Evolutionary conservation across 1,284 basidiomycete species (phyloP), one percentile per base, ranked within the genome.

Genomic region (Austropuccinia psidii): DNA sequence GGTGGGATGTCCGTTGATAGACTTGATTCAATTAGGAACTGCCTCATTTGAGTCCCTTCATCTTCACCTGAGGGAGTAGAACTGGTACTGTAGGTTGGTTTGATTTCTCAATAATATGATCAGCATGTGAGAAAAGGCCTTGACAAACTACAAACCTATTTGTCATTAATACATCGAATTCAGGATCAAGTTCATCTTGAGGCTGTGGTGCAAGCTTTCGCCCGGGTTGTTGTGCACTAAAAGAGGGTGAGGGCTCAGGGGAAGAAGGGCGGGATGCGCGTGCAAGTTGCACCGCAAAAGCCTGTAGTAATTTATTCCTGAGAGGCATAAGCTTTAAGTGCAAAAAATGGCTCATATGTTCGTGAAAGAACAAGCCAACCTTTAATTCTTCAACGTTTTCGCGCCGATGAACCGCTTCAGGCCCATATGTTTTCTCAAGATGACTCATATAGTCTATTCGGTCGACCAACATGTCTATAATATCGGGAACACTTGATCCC

Each of bases 371-470:
- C 37, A 19, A 21, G 47, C 37, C n/a, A n/a, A 75, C 76, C 76
- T 82, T 88, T 76, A 95, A 82, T 81, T 94, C 91, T 78, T 90
- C 85, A 0, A 94, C 87, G 80, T 95, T 94, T 80, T 92, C 89
- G 90, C 88, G 89, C 41, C 90, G 84, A 47, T 85, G 85, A 49
- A 89, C 88, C 82, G 85, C 88, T 76, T 94, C 91, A 4, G 83
- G 83, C 75, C 73, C 60, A 37, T 90, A 86, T 0, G 86, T 87
- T 21, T 86, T 86, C 78, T 85, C 85, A 41, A 95, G 83, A 77
- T 92, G 85, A 4, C 85, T 85, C 78, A 88, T 84, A 78, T 91
- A 94, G 0, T 84, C 81, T 45, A 88, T 85, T 72, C 86, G 81
- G 2, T 86, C 84, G 2, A 90, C 78, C 0, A 90, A 80, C 15